Conservation (phyloP, 2,329 filamentous ascomycete species). For the Emmonsiellopsis sp. region DNA sequence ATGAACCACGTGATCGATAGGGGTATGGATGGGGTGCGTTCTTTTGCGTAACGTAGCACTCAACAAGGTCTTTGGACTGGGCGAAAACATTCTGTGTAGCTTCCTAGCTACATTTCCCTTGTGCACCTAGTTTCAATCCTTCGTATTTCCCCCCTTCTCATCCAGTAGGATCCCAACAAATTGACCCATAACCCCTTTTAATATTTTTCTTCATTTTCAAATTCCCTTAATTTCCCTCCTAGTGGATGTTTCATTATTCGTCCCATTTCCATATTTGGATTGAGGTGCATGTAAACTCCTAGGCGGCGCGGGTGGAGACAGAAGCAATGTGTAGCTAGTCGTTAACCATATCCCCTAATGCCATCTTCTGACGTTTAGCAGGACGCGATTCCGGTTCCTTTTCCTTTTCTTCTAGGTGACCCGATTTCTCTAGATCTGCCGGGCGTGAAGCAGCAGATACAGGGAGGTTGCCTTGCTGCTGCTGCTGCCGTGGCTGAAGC, state of each 20-base stretch:
- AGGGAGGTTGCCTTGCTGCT: constrained; percentile 2
- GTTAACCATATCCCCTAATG: constrained; percentile 14
- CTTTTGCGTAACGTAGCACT: not conserved
- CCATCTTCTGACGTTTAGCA: constrained; percentile 11
- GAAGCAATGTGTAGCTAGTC: constrained; percentile 1
- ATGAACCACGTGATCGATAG: not conserved
- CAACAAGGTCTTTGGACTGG: not conserved
- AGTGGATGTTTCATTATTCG: not conserved
- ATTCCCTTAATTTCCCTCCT: too few species aligned
- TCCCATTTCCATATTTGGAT: not conserved
- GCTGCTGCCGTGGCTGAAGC: not conserved
- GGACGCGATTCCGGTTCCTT: constrained; percentile 3
- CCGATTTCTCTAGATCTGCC: not conserved
- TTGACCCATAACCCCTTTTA: too few species aligned
- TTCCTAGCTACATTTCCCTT: not conserved
- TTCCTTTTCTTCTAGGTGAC: not conserved
- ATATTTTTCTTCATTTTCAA: too few species aligned
- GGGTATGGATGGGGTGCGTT: not conserved
- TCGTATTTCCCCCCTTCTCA: too few species aligned
- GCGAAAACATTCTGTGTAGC: not conserved
- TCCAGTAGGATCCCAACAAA: too few species aligned
- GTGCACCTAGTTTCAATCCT: too few species aligned
- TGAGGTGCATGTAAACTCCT: not conserved
- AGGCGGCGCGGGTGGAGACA: not conserved
- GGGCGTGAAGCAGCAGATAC: not conserved